A percentile compares a stretch with the other conserved stretches of the same genome.
Evolutionary conservation across 768 basidiomycete genomes (phyloP).

Genomic region (Ramaria sp.): DNA sequence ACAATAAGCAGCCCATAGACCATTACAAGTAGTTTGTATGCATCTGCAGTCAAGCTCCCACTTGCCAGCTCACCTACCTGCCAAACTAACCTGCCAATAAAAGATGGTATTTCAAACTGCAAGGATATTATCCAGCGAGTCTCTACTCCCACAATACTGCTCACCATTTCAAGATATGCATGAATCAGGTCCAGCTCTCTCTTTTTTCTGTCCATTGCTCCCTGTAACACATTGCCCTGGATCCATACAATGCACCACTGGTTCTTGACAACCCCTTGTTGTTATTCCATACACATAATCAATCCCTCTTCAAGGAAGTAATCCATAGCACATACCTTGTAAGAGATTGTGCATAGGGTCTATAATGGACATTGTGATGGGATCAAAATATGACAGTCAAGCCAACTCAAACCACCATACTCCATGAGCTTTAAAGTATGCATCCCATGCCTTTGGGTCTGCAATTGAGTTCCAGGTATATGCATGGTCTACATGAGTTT

Average conservation of each 20-base stretch:
- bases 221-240: background rate
- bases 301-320: too few species aligned
- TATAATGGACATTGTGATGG: conserved; percentile 17
- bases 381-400: conserved; percentile 22
- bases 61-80: background rate
- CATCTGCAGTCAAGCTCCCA: background rate
- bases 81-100: background rate
- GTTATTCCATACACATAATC: background rate
- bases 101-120: conserved; percentile 1
- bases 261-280: conserved; percentile 12
- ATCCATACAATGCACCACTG: conserved; percentile 13
- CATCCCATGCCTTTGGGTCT: background rate
- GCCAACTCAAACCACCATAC: conserved; percentile 20
- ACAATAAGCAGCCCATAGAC: background rate
- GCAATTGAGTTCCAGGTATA: too few species aligned
- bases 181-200: background rate
- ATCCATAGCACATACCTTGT: conserved; percentile 10
- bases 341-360: conserved; percentile 26
- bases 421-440: conserved; percentile 10
- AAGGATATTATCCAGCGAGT: background rate
- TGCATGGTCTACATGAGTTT: too few species aligned
- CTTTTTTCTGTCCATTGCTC: background rate
- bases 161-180: background rate
- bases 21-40: background rate
- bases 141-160: background rate